Evolutionary conservation across 345 rosid genomes (phyloP).

Genomic region (Moringa oleifera): DNA sequence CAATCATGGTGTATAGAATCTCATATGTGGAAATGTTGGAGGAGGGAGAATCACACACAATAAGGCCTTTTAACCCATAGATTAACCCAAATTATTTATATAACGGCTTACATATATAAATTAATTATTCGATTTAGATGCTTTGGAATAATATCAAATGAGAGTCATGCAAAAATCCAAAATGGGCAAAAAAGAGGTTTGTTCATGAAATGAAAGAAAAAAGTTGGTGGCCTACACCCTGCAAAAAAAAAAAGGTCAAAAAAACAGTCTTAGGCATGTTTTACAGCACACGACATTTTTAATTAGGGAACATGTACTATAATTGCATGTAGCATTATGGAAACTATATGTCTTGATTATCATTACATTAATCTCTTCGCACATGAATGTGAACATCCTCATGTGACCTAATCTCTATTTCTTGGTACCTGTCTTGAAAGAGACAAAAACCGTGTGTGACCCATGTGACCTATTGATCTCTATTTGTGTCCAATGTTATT

Average conservation of each 20-base stretch:
- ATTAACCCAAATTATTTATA: too few relatives aligned
- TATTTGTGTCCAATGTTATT: too few relatives aligned
- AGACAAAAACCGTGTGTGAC: too few relatives aligned
- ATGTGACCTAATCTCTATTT: not conserved
- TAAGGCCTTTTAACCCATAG: too few relatives aligned
- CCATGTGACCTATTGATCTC: too few relatives aligned
- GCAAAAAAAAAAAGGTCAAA: slow-evolving; percentile 35
- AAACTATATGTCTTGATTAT: too few relatives aligned
- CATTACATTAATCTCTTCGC: too few relatives aligned
- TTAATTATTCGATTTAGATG: slow-evolving; percentile 35
- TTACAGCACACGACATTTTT: not conserved
- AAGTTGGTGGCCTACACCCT: slow-evolving; percentile 38
- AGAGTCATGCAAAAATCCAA: slow-evolving; percentile 42
- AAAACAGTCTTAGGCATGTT: slow-evolving; percentile 20
- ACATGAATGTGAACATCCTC: too few relatives aligned
- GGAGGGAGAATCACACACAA: slow-evolving; percentile 38
- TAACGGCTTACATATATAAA: too few relatives aligned
- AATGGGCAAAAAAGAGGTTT: slow-evolving; percentile 11
- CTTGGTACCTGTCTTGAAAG: not conserved
- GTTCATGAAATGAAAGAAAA: slow-evolving; percentile 13
- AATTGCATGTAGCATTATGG: slow-evolving; percentile 13
- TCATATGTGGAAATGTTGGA: slow-evolving; percentile 70
- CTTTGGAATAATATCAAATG: slow-evolving; percentile 42
- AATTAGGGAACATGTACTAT: not conserved
- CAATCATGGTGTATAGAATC: slow-evolving; percentile 48